Conservation (phyloP, 371 early-diverging fungal species). For the Circinella umbellata region DNA sequence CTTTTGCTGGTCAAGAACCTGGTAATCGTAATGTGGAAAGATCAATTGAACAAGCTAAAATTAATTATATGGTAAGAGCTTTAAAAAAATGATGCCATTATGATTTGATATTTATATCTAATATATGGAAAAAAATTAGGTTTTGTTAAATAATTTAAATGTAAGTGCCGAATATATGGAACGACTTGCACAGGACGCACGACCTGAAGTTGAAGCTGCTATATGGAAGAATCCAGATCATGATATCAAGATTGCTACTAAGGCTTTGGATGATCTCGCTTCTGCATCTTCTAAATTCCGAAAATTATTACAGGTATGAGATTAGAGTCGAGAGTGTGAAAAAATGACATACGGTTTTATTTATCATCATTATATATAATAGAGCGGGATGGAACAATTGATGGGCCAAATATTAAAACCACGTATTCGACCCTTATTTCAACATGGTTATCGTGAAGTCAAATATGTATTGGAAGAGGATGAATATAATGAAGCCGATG, state of each 20-base stretch:
- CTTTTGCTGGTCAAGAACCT: slow-evolving; percentile 57
- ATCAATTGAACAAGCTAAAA: slow-evolving; percentile 53
- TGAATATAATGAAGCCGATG: slow-evolving; percentile 86
- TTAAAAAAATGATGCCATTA: no score
- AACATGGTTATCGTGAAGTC: slow-evolving; percentile 82
- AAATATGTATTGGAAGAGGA: slow-evolving; percentile 90
- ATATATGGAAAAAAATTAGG: slow-evolving; percentile 29
- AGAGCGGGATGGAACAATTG: slow-evolving; percentile 82
- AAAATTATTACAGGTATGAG: slow-evolving; percentile 61
- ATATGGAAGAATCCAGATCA: slow-evolving; percentile 53
- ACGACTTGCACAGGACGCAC: slow-evolving; percentile 68
- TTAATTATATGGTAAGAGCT: slow-evolving; percentile 64
- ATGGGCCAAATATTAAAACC: slow-evolving; percentile 81
- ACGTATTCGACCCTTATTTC: slow-evolving; percentile 76
- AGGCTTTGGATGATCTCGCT: slow-evolving; percentile 55
- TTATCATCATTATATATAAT: slow-evolving; percentile 18
- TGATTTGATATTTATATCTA: not conserved
- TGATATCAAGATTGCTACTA: slow-evolving; percentile 51
- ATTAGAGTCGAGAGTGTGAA: not conserved
- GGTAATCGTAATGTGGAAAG: slow-evolving; percentile 28
- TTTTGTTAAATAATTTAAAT: slow-evolving; percentile 84
- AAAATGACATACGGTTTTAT: not conserved
- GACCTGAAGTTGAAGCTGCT: slow-evolving; percentile 51
- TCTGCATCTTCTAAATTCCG: slow-evolving; percentile 67
- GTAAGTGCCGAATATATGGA: slow-evolving; percentile 77